Evolutionary conservation across 192 early-diverging fungal genomes (phyloP).

Genomic region (Backusella macrospora): DNA sequence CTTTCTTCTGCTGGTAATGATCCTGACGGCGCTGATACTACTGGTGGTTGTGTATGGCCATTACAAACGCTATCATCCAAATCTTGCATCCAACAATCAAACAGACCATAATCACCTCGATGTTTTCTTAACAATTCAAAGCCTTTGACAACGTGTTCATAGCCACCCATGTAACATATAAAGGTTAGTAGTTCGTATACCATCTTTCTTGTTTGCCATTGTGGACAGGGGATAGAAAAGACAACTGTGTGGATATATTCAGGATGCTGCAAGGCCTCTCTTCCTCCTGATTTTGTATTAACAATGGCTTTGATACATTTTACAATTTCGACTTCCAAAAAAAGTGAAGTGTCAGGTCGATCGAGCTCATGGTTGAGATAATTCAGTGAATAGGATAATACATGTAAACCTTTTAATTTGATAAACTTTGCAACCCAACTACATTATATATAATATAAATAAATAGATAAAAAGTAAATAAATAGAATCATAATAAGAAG

Average conservation of each 20-base stretch:
- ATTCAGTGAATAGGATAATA: slow-evolving; percentile 65
- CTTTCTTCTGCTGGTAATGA: slow-evolving; percentile 53
- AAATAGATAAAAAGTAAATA: neutral
- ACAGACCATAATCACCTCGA: slow-evolving; percentile 57
- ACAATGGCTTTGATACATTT: slow-evolving; percentile 77
- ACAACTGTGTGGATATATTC: slow-evolving; percentile 71
- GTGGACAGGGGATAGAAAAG: slow-evolving; percentile 78
- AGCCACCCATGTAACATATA: slow-evolving; percentile 77
- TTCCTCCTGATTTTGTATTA: slow-evolving; percentile 69
- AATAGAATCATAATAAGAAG: neutral
- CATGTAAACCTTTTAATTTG: slow-evolving; percentile 70
- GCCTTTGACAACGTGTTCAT: slow-evolving; percentile 70
- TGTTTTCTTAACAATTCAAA: slow-evolving; percentile 73
- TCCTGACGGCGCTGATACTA: slow-evolving; percentile 64
- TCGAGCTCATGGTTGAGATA: neutral
- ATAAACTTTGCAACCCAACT: slow-evolving; percentile 81
- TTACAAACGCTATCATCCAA: slow-evolving; percentile 71
- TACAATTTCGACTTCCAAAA: slow-evolving; percentile 78
- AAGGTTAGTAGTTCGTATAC: slow-evolving; percentile 75
- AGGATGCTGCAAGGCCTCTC: slow-evolving; percentile 69
- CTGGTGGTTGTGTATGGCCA: slow-evolving; percentile 69
- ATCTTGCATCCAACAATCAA: slow-evolving; percentile 77
- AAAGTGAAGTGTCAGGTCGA: slow-evolving; percentile 61
- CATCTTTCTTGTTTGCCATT: slow-evolving; percentile 68
- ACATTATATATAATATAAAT: neutral